A percentile compares a stretch with the other conserved stretches of the same genome.
Conservation (phyloP, 2,329 filamentous ascomycete genomes). For the Lachnellula occidentalis region DNA sequence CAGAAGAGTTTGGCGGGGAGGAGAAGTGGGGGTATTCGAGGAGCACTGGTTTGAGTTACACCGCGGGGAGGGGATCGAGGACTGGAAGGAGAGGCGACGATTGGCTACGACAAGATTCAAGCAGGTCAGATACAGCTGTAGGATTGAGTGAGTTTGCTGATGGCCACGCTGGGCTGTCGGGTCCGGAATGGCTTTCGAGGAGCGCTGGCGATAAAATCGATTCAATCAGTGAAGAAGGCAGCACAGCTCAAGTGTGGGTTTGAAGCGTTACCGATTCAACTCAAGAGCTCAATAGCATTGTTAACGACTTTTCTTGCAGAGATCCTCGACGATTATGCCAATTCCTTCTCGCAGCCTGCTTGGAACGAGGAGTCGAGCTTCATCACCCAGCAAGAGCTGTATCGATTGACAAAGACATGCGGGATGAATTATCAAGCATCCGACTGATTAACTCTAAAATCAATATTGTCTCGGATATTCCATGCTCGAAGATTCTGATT, state of each 20-base stretch:
- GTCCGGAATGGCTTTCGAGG: conserved; percentile 55
- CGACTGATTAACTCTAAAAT: conserved; percentile 41
- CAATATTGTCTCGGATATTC: conserved; percentile 45
- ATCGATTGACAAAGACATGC: conserved; percentile 45
- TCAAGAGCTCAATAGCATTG: neutral
- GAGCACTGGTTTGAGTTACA: conserved; percentile 54
- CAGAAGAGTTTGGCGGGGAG: conserved; percentile 14
- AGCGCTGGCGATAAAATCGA: conserved; percentile 51
- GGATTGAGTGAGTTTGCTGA: conserved; percentile 25
- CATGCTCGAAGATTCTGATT: conserved; percentile 61
- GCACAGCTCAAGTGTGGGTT: conserved; percentile 59
- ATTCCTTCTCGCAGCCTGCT: conserved; percentile 55
- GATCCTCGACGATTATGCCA: conserved; percentile 62
- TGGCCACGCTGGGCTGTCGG: conserved; percentile 16
- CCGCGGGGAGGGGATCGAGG: conserved; percentile 29
- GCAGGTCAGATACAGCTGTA: conserved; percentile 48
- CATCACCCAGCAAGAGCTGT: conserved; percentile 58
- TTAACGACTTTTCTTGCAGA: conserved; percentile 32
- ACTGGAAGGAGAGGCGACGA: conserved; percentile 46
- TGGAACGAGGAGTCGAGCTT: conserved; percentile 56
- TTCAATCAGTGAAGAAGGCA: conserved; percentile 54
- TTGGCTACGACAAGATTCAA: conserved; percentile 61
- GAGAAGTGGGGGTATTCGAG: conserved; percentile 50
- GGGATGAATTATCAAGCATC: conserved; percentile 47
- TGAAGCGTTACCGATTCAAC: neutral